A percentile compares a stretch with the other conserved stretches of the same genome.
phyloP scores from a whole-genome alignment of 1,139 yeast genomes.

The Kazachstania sp. region DNA sequence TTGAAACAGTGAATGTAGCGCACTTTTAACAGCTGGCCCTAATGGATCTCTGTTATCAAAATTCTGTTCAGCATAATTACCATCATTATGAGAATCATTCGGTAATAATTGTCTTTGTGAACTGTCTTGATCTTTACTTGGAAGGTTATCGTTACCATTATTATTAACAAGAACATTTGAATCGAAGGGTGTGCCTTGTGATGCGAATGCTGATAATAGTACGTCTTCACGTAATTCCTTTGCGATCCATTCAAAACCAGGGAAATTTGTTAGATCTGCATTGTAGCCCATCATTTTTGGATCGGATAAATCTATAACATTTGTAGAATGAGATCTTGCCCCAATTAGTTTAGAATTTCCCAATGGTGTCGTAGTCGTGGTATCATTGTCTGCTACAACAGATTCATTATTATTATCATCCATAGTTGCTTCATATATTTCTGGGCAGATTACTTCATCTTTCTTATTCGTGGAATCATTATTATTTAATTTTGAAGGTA shows the following conservation, averaged over 20 bases:
- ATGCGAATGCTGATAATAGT: constrained; percentile 61
- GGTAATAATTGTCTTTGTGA: too few relatives aligned
- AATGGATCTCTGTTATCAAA: neutral
- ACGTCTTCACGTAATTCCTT: constrained; percentile 67
- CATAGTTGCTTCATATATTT: neutral
- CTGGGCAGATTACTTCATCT: neutral
- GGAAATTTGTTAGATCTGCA: constrained; percentile 12
- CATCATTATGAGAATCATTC: neutral
- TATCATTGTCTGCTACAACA: neutral
- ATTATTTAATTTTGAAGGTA: neutral
- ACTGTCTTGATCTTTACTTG: too few relatives aligned
- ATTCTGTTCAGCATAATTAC: too few relatives aligned
- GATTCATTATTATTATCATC: neutral
- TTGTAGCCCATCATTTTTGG: constrained; percentile 4
- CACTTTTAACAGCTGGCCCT: neutral
- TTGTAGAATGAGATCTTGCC: neutral
- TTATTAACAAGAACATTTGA: neutral
- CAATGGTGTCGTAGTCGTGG: neutral
- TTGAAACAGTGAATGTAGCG: constrained; percentile 2
- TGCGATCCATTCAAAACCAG: constrained; percentile 52
- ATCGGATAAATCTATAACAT: neutral
- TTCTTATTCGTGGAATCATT: neutral
- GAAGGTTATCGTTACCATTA: neutral
- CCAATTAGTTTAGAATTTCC: too few relatives aligned
- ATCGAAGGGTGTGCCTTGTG: constrained; percentile 37